phyloP scores from a whole-genome alignment of 208 protist species.

The Trichomonas tenax region DNA sequence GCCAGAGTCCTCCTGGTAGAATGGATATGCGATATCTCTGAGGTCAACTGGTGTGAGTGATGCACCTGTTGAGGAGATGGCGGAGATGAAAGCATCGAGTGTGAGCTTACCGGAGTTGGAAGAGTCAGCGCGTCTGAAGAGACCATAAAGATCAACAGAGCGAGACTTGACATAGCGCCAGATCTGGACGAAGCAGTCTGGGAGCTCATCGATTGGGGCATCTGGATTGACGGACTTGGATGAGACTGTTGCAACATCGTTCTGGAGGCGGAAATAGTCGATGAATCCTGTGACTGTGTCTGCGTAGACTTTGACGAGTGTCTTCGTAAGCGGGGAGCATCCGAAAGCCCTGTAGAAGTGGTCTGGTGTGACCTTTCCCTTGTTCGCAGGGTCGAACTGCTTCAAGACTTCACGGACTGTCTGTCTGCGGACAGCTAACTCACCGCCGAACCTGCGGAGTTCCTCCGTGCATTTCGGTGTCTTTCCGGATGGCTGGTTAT shows the following conservation, averaged over 20 bases:
- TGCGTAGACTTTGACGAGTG: neutral
- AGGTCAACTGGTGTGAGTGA: neutral
- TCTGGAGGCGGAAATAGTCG: neutral
- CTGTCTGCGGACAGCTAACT: neutral
- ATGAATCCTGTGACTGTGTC: neutral
- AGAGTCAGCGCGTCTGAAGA: neutral
- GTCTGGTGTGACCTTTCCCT: neutral
- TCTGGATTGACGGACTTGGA: neutral
- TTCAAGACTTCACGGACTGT: neutral
- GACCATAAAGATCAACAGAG: neutral
- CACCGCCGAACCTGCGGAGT: neutral
- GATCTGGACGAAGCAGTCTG: neutral
- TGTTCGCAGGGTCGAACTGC: neutral
- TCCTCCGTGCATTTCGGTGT: neutral
- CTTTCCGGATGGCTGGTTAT: neutral
- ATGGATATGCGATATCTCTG: neutral
- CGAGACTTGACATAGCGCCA: neutral
- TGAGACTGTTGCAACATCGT: neutral
- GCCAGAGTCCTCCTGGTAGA: neutral
- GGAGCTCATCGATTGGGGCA: neutral
- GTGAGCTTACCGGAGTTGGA: neutral
- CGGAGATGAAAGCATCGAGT: neutral
- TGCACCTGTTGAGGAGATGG: neutral
- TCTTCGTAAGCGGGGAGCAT: neutral
- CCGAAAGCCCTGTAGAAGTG: neutral